Evolutionary conservation across 75 land plant species (phyloP).

Genomic region (Selaginella moellendorffii): DNA sequence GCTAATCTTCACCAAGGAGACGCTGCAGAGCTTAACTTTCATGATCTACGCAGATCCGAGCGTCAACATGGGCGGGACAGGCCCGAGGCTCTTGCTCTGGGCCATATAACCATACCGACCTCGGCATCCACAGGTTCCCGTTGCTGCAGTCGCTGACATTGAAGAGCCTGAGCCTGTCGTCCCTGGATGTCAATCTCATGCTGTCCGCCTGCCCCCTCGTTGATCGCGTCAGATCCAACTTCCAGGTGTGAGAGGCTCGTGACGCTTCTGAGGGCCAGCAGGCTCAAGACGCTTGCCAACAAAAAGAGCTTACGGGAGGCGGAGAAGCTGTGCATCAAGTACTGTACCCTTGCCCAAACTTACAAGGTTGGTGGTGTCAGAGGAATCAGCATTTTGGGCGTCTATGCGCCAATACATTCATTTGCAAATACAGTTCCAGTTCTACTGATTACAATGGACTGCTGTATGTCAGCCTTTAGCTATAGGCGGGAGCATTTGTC

Average conservation of each 20-base stretch:
- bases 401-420: constrained; percentile 9
- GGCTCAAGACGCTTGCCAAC: too few species aligned
- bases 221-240: too few species aligned
- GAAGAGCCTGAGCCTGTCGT: constrained; percentile 41
- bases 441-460: neutral
- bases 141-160: constrained; percentile 40
- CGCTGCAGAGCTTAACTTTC: constrained; percentile 34
- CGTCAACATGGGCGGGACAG: constrained; percentile 54
- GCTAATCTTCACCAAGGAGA: constrained; percentile 71
- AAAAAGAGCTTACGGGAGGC: too few species aligned
- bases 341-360: too few species aligned
- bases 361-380: too few species aligned
- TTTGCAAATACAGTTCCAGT: neutral
- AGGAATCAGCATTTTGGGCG: too few species aligned
- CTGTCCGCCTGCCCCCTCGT: constrained; percentile 68
- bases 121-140: constrained; percentile 56
- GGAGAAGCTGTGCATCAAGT: too few species aligned
- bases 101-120: constrained; percentile 50
- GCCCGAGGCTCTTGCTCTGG: constrained; percentile 42
- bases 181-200: constrained; percentile 61
- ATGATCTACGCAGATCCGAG: constrained; percentile 42
- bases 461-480: too few species aligned
- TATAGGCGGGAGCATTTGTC: too few species aligned
- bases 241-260: too few species aligned
- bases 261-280: too few species aligned